Base-by-base conservation (phyloP, 257 asterid genomes). In the Solanum dulcamara region DNA sequence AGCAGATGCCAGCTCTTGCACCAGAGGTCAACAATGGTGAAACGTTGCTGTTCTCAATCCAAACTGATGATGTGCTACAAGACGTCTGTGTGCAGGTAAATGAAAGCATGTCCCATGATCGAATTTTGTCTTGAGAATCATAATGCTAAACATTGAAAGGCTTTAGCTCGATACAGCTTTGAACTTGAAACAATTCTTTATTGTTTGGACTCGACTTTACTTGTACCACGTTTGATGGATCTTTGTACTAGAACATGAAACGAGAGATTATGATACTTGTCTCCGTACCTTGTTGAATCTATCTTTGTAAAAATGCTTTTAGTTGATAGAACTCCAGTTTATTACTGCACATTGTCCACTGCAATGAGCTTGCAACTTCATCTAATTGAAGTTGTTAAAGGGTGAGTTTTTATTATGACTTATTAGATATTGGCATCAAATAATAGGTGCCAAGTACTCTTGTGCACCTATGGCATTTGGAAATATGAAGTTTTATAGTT, bases 91-190 rank as follows among this genome's bases (percentile, higher is more conserved):
- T 93, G 62, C 87, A 80, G 80, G 89, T 75, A 20, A 84, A 89
- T 68, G 85, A 89, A 86, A 90, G 92, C 85, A 11, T 71, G 84
- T 86, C 95, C 83, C 90, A 85, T 88, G 90, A 12, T 89, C 88
- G 55, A 89, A 88, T 46, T 92, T 74, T 17, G 33, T 57, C 48
- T 12, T 53, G 26, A 81, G 84, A 55, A 75, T 86, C 83, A 79
- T 22, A 30, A 55, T 30, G 20, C 0, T 46, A 46, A 79, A 70
- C 10, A 38, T 46, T 44, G 50, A 66, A 46, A 20, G 70, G n/a
- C n/a, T 11, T 72, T 71, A 17, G 33, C 83, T 24, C 14, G 84
- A 66, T 81, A 37, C 37, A 26, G 7, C 88, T 48, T 83, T 85
- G 79, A 62, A 55, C 81, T 17, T 5, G 81, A 32, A 68, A 84